These are phyloP conservation scores for Colletotrichum tofieldiae DNA, from an alignment of 2,329 filamentous ascomycete species.

Conservation along the genomic window DNA sequence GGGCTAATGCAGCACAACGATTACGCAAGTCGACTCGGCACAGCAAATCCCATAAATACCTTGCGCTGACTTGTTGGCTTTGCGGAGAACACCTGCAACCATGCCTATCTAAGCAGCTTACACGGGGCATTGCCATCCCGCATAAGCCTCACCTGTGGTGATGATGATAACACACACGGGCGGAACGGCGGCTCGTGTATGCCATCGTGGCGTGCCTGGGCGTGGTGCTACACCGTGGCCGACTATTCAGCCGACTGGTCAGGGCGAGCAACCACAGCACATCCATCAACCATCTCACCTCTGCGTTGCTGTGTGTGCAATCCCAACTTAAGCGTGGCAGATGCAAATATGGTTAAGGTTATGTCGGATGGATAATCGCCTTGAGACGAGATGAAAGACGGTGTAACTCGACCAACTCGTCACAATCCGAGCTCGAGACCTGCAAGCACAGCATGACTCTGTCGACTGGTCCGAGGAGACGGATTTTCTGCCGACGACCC, in stretches of 20 bases:
- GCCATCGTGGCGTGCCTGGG: background rate
- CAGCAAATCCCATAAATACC: conserved; percentile 8
- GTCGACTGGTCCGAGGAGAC: too few relatives aligned
- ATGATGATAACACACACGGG: background rate
- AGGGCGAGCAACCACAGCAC: background rate
- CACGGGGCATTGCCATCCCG: conserved; percentile 1
- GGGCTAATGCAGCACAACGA: conserved; percentile 8
- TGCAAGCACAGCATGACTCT: background rate
- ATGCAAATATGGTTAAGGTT: background rate
- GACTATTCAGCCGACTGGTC: background rate
- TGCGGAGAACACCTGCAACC: background rate
- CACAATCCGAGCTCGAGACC: background rate
- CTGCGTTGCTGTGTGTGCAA: background rate
- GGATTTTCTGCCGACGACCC: background rate
- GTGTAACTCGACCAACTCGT: background rate
- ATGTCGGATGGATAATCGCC: background rate
- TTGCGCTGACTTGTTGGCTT: background rate
- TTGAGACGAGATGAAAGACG: conserved; percentile 16
- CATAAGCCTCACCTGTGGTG: background rate
- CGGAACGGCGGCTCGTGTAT: background rate
- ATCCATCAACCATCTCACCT: background rate
- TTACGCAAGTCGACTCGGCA: conserved; percentile 20
- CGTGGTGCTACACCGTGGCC: background rate
- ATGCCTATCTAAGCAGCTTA: background rate
- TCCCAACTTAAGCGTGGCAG: background rate